Evolutionary conservation across 805 yeast species (phyloP), one percentile per base, ranked within the genome.

Genomic region (Candida maesae): DNA sequence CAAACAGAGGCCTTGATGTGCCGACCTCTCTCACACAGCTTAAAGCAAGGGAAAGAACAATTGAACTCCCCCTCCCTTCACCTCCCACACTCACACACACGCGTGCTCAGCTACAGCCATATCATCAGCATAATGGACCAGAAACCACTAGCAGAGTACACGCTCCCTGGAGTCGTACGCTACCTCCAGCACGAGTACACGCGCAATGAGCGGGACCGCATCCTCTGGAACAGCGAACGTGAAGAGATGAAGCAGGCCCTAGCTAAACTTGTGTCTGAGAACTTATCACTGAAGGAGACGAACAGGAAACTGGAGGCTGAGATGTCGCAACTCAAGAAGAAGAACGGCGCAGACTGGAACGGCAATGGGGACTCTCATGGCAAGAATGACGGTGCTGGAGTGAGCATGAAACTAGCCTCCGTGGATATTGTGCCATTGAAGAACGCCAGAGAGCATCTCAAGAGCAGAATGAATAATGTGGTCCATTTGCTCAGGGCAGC

Each of bases 131-230:
- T n/a, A 8, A 28, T 28, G 31, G 31, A 28, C 6, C 9, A 14
- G 31, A 35, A 35, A 16, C 20, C 30, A 5, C 21, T 8, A 4
- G 24, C 48, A 11, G 35, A 45, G 25, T 53, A 53, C 41, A 47
- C 56, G 26, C 49, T 51, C 3, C 55, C 58, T 32, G 84, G 84
- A 37, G 79, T 79, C 24, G 76, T 79, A 78, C 74, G 76, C 52
- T 79, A 74, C 46, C 65, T 79, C 52, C 84, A 79, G 54, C 64
- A 73, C 18, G 84, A 79, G 50, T 78, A 79, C 71, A 78, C 79
- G 39, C 71, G 69, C 44, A 76, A 74, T 55, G 84, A 79, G 55
- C 71, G 77, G 40, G 78, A 76, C 49, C 63, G 80, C 37, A 74
- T 79, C 39, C 73, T 72, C 33, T 78, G 81, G 80, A 79, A 74